Base-by-base conservation (phyloP, 495 filamentous ascomycete species). In the Mycothermus thermophilus region DNA sequence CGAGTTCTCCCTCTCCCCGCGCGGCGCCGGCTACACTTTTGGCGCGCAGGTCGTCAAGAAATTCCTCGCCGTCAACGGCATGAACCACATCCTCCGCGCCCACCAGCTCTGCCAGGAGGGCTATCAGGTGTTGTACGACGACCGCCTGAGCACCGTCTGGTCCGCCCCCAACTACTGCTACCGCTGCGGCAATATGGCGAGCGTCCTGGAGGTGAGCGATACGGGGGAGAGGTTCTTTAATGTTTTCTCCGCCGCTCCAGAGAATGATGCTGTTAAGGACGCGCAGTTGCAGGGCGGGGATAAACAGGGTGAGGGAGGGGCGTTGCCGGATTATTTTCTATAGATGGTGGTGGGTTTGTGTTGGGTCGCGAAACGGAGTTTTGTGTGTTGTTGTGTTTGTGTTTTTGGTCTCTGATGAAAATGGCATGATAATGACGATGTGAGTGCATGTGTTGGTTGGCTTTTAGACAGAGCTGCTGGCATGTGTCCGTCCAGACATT, bases 71-170 rank as follows among this genome's bases (percentile, higher is more conserved):
- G 84, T 97, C 41, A 97, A 97, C 56, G 77, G 71, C 44, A 95
- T 96, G 87, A 82, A 75, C 13, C 90, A 97, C 57, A 97, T 97
- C 40, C 60, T 97, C 27, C 83, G 90, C 2, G 90, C 90, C 8
- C 90, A 97, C 55, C 90, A 97, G 63, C 71, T 97, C 0, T 97
- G 90, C 51, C 87, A 97, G 52, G 90, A 97, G 57, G 90, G 90
- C 0, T 97, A 83, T 56, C 87, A 95, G 59, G 78, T 93, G 34
- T 70, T 97, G 4, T 97, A 90, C 55, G 90, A 95, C 52, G 86
- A 95, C 57, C 77, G 77, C 14, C 61, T 97, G 34, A 90, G 81
- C 57, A 96, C 92, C 3, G 90, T 97, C 3, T 97, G 90, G 90
- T 92, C 83, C 52, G 90, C 87, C 2, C 87, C 87, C 3, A 95